Evolutionary conservation across 345 rosid species (phyloP).

Genomic region (Eucalyptus cladocalyx): DNA sequence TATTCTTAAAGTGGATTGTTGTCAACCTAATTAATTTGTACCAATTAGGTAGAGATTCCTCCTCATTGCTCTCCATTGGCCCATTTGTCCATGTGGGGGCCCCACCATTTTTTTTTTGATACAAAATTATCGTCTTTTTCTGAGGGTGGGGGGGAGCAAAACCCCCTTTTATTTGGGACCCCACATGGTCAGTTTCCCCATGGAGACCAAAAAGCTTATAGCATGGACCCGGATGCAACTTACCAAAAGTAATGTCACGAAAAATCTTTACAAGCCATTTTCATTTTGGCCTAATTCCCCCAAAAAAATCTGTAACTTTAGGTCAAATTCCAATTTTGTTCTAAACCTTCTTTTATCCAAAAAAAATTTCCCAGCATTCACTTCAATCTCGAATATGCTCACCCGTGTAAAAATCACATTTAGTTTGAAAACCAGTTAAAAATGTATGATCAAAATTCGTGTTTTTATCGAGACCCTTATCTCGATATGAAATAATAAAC

Average conservation of each 20-base stretch:
- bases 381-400: accelerated
- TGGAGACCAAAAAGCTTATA: neutral
- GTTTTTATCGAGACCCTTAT: neutral
- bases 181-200: neutral
- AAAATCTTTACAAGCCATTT: neutral
- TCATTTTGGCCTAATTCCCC: neutral
- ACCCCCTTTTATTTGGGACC: neutral
- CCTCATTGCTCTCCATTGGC: neutral
- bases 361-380: accelerated
- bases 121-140: neutral
- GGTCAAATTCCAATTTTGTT: neutral
- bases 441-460: no score
- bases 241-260: neutral
- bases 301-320: neutral
- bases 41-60: neutral
- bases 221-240: neutral
- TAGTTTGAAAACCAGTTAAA: no score
- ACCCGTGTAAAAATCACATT: neutral
- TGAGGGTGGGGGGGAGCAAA: neutral
- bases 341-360: neutral
- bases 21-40: neutral
- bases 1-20: neutral
- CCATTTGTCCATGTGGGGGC: neutral
- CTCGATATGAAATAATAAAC: neutral
- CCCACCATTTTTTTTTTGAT: neutral